phyloP scores from a whole-genome alignment of 148 eudicot genomes.

The Nyssa sinensis region DNA sequence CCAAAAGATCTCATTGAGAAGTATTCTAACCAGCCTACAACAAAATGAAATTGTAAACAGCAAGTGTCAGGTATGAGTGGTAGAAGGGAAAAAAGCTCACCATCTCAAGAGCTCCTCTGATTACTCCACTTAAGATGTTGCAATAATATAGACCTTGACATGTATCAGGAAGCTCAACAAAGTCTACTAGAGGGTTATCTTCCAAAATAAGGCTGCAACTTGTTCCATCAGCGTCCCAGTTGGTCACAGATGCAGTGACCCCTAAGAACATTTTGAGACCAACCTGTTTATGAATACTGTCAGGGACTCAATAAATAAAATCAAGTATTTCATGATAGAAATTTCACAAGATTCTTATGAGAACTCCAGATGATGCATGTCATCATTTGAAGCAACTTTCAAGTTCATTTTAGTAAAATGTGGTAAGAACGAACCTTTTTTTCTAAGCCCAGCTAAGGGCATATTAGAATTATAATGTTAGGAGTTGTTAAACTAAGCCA shows the following conservation, averaged over 20 bases:
- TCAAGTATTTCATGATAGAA: neutral
- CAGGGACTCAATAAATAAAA: neutral
- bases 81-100: conserved; percentile 35
- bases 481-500: too few species aligned
- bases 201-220: conserved; percentile 89
- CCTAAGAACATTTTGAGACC: conserved; percentile 96
- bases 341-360: neutral
- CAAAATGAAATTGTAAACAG: too few species aligned
- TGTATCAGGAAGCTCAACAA: conserved; percentile 97
- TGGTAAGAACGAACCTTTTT: too few species aligned
- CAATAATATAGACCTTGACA: conserved; percentile 92
- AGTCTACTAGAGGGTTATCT: conserved; percentile 95
- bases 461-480: too few species aligned
- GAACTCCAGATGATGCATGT: neutral
- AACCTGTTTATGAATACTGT: conserved; percentile 46
- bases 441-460: too few species aligned
- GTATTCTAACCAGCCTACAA: too few species aligned
- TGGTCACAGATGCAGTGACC: conserved; percentile 79
- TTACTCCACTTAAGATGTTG: conserved; percentile 88
- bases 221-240: conserved; percentile 92
- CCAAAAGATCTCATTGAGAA: neutral
- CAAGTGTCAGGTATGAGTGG: neutral
- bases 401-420: neutral
- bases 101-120: conserved; percentile 97
- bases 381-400: neutral